A percentile compares a stretch with the other conserved stretches of the same genome.
phyloP scores from a whole-genome alignment of 2,329 filamentous ascomycete species.

The Apiospora rasikravindrae region DNA sequence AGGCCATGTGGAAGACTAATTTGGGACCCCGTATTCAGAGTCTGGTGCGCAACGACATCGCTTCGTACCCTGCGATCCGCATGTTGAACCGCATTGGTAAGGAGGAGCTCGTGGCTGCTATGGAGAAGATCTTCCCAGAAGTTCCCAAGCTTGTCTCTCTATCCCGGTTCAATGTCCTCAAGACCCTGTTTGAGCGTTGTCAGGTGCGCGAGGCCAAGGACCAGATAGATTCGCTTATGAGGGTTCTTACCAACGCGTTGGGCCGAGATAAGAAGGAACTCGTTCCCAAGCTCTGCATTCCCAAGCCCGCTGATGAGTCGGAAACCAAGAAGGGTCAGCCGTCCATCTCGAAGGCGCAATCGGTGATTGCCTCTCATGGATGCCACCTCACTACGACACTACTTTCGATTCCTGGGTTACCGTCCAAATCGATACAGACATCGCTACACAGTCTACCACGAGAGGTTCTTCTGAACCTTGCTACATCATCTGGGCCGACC shows the following conservation, averaged over 20 bases:
- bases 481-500: slow-evolving; percentile 59
- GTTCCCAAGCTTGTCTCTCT: slow-evolving; percentile 76
- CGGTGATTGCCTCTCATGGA: slow-evolving; percentile 68
- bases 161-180: slow-evolving; percentile 78
- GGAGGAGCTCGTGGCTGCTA: slow-evolving; percentile 79
- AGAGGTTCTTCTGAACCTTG: slow-evolving; percentile 66
- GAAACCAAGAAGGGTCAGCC: slow-evolving; percentile 43
- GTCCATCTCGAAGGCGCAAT: slow-evolving; percentile 59
- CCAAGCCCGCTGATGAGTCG: slow-evolving; percentile 41
- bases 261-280: slow-evolving; percentile 53
- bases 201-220: slow-evolving; percentile 66
- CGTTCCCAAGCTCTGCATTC: slow-evolving; percentile 55
- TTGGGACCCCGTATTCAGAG: slow-evolving; percentile 81
- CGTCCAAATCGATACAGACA: slow-evolving; percentile 74
- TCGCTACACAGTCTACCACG: slow-evolving; percentile 66
- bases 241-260: slow-evolving; percentile 54
- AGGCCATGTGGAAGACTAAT: slow-evolving; percentile 79
- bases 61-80: slow-evolving; percentile 83
- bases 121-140: slow-evolving; percentile 74
- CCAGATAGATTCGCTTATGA: slow-evolving; percentile 54
- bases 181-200: slow-evolving; percentile 83
- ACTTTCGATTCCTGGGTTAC: slow-evolving; percentile 72
- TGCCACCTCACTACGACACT: slow-evolving; percentile 82
- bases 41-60: slow-evolving; percentile 86
- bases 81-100: slow-evolving; percentile 84